Conservation (phyloP, 2,329 filamentous ascomycete species). For the Alternaria alternata region DNA sequence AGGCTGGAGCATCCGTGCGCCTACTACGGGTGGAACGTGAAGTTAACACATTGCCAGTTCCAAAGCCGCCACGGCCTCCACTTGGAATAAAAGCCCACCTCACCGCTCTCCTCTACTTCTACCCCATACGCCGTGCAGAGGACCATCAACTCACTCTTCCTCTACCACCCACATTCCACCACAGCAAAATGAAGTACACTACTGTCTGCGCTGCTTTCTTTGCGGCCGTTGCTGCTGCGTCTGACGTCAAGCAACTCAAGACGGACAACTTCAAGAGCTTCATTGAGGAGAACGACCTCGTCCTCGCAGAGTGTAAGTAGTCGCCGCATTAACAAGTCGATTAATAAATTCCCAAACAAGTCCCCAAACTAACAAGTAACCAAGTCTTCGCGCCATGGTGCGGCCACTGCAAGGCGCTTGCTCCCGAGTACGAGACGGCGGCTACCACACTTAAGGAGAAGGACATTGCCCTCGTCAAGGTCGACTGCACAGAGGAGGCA, state of each 20-base stretch:
- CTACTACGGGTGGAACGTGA: background rate
- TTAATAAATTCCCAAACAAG: background rate
- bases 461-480: conserved; percentile 83
- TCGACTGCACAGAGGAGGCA: conserved; percentile 94
- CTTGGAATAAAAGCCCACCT: conserved; percentile 30
- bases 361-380: conserved; percentile 48
- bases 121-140: conserved; percentile 30
- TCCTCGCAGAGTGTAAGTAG: conserved; percentile 89
- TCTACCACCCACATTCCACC: conserved; percentile 17
- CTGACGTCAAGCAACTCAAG: conserved; percentile 85
- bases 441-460: conserved; percentile 87
- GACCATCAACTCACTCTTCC: conserved; percentile 12
- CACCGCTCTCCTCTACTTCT: conserved; percentile 25
- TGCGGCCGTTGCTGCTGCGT: conserved; percentile 69
- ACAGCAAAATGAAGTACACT: conserved; percentile 46
- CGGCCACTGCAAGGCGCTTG: conserved; percentile 98
- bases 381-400: conserved; percentile 95
- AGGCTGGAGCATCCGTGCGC: conserved; percentile 3
- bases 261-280: conserved; percentile 88
- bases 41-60: too few relatives aligned
- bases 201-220: conserved; percentile 53
- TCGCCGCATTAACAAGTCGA: background rate
- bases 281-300: conserved; percentile 83
- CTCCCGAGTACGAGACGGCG: conserved; percentile 87
- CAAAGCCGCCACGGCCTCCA: conserved; percentile 30